These are phyloP conservation scores for Dothideomycetes sp. DNA, from an alignment of 2,329 filamentous ascomycete species.

Conservation along the genomic window DNA sequence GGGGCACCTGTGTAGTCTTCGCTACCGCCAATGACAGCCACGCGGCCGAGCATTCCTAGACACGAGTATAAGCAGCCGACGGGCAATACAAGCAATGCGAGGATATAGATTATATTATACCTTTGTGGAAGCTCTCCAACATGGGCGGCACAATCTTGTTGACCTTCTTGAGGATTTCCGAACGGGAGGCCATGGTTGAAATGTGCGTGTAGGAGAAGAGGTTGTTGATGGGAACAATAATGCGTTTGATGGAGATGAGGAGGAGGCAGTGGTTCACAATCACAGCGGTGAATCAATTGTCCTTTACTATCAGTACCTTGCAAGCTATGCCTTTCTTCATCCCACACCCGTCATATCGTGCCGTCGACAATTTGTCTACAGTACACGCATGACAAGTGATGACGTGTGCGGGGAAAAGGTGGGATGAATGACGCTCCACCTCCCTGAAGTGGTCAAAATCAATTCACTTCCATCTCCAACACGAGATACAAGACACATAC, in stretches of 20 bases:
- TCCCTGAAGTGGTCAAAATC: neutral
- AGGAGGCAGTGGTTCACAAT: too few relatives aligned
- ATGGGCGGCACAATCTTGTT: constrained; percentile 88
- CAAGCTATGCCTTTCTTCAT: too few relatives aligned
- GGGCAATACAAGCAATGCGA: neutral
- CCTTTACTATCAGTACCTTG: too few relatives aligned
- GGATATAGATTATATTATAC: constrained; percentile 38
- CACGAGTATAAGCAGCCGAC: neutral
- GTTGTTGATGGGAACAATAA: neutral
- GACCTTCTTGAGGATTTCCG: constrained; percentile 66
- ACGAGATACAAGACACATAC: too few relatives aligned
- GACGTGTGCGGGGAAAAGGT: constrained; percentile 6
- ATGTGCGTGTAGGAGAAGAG: neutral
- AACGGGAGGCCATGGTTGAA: constrained; percentile 45
- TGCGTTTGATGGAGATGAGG: neutral
- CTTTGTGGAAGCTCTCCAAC: constrained; percentile 94
- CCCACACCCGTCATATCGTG: too few relatives aligned
- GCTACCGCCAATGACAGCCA: constrained; percentile 89
- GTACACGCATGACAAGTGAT: constrained; percentile 7
- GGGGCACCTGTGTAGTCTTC: constrained; percentile 95
- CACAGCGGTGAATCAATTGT: too few relatives aligned
- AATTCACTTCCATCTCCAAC: too few relatives aligned
- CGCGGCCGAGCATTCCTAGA: constrained; percentile 76
- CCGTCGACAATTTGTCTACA: too few relatives aligned
- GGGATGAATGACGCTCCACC: neutral